Conservation (phyloP, 257 asterid genomes). For the Lantana camara region DNA sequence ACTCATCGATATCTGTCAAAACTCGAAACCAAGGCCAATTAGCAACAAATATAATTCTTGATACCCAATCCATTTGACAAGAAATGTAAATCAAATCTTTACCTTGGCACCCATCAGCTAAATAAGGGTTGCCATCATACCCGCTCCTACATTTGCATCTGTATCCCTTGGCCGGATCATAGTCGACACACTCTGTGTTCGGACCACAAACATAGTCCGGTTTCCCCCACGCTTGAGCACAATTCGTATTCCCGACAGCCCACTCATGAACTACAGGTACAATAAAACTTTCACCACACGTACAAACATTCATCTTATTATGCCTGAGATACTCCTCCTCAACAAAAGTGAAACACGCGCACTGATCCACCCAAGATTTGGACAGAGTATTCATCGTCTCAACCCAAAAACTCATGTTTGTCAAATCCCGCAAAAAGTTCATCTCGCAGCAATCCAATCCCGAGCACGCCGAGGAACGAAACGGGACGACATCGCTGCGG, state of each 20-base stretch:
- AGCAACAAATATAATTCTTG: no score
- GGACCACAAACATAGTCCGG: background rate
- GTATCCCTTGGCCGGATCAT: slow-evolving; percentile 21
- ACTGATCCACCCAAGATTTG: slow-evolving; percentile 24
- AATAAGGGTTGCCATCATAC: slow-evolving; percentile 44
- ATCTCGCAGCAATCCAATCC: slow-evolving; percentile 35
- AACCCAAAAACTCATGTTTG: background rate
- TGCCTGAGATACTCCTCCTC: background rate
- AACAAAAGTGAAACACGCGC: slow-evolving; percentile 20
- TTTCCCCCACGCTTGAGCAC: slow-evolving; percentile 15
- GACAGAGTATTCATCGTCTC: slow-evolving; percentile 24
- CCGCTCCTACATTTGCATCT: slow-evolving; percentile 33
- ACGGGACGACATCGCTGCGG: background rate
- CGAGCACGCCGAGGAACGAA: slow-evolving; percentile 24
- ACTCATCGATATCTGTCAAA: slow-evolving; percentile 34
- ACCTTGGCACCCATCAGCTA: slow-evolving; percentile 44
- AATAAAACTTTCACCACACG: background rate
- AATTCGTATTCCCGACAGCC: slow-evolving; percentile 33
- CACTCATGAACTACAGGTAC: slow-evolving; percentile 23
- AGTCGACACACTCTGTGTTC: slow-evolving; percentile 29
- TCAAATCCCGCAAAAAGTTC: background rate
- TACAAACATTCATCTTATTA: background rate
- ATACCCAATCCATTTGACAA: background rate
- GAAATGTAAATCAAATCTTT: background rate
- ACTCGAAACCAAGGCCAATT: no score